Conservation (phyloP, 306 rosid genomes). For the Malus asiatica region DNA sequence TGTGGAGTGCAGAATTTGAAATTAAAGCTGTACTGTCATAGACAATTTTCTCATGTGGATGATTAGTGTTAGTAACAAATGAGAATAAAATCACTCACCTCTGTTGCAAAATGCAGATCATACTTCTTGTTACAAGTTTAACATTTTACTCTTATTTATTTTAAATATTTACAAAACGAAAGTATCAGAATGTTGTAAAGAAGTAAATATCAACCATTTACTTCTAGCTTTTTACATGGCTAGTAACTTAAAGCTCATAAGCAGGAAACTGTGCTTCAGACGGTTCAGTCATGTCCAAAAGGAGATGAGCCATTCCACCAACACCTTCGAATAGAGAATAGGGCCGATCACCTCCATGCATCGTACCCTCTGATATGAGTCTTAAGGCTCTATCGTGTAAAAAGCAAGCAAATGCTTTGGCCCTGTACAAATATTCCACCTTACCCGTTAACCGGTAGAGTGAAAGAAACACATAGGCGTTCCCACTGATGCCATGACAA, state of each 20-base stretch:
- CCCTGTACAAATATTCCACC: conserved; percentile 48
- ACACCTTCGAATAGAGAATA: conserved; percentile 71
- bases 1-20: conserved; percentile 16
- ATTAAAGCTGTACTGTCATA: conserved; percentile 18
- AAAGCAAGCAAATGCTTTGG: conserved; percentile 77
- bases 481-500: conserved; percentile 83
- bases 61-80: conserved; percentile 18
- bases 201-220: not conserved
- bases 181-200: not conserved
- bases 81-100: conserved; percentile 39
- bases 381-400: conserved; percentile 50
- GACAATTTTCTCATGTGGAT: conserved; percentile 32
- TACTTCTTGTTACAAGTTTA: not conserved
- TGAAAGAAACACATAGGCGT: conserved; percentile 71
- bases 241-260: conserved; percentile 45
- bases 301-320: conserved; percentile 67
- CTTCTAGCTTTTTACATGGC: not conserved
- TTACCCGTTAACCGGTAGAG: conserved; percentile 66
- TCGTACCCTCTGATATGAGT: conserved; percentile 50
- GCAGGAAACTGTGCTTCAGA: conserved; percentile 60
- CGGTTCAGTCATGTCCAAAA: conserved; percentile 68
- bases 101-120: conserved; percentile 21
- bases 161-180: not conserved
- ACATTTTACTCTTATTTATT: not conserved
- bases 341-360: conserved; percentile 83